Conservation (phyloP, 345 rosid species). For the Turnera subulata region DNA sequence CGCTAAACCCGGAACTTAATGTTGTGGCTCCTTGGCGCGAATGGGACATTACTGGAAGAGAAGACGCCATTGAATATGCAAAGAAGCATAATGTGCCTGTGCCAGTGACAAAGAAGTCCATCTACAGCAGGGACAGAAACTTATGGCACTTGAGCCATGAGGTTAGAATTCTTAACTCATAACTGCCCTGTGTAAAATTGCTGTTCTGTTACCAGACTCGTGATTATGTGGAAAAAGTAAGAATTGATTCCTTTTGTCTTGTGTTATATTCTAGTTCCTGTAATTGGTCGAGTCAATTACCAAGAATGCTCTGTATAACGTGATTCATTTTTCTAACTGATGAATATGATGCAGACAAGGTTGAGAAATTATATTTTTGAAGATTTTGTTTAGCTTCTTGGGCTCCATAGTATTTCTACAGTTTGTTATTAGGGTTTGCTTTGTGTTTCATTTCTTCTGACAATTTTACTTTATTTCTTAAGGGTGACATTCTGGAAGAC, state of each 20-base stretch:
- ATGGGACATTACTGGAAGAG: conserved; percentile 93
- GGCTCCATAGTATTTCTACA: background rate
- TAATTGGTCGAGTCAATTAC: too few species aligned
- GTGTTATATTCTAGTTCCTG: too few species aligned
- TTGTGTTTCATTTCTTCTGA: background rate
- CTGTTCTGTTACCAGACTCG: background rate
- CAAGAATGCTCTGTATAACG: too few species aligned
- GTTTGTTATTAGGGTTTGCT: background rate
- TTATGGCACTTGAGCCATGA: conserved; percentile 96
- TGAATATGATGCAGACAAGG: too few species aligned
- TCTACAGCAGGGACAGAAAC: conserved; percentile 93
- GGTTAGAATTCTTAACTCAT: conserved; percentile 32
- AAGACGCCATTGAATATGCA: conserved; percentile 94
- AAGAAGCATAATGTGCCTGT: conserved; percentile 91
- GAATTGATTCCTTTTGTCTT: too few species aligned
- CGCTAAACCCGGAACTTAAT: conserved; percentile 81
- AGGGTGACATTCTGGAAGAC: conserved; percentile 96
- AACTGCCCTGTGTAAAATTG: background rate
- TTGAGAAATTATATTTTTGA: too few species aligned
- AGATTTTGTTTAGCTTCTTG: background rate
- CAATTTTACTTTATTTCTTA: conserved; percentile 4
- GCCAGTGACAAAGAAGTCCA: conserved; percentile 91
- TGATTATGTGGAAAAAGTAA: background rate
- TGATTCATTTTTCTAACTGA: too few species aligned
- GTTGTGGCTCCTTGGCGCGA: conserved; percentile 99